These are phyloP conservation scores for Sherardia arvensis DNA, from an alignment of 257 asterid species.

Conservation along the genomic window DNA sequence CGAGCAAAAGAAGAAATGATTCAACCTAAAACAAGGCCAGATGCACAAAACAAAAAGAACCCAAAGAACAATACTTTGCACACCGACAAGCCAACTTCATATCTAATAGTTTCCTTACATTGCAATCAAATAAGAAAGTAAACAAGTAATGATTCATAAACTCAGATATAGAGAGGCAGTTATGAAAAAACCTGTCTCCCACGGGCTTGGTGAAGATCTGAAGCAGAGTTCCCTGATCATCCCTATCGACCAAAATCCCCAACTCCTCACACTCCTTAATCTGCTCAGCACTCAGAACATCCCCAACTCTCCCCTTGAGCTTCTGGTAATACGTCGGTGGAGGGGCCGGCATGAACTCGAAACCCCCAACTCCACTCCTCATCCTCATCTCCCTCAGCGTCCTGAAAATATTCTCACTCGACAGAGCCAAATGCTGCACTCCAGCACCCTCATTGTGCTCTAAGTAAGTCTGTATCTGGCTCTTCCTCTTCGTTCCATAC, in stretches of 20 bases:
- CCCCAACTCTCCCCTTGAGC: constrained; percentile 63
- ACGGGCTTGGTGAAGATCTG: constrained; percentile 96
- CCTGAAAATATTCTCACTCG: constrained; percentile 59
- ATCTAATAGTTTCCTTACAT: neutral
- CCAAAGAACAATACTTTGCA: neutral
- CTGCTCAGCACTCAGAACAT: constrained; percentile 63
- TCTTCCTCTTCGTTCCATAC: constrained; percentile 79
- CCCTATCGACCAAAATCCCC: constrained; percentile 91
- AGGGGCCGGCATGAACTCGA: constrained; percentile 90
- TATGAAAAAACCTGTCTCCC: constrained; percentile 66
- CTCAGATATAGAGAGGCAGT: neutral
- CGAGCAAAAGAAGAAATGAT: too few relatives aligned
- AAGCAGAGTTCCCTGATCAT: constrained; percentile 94
- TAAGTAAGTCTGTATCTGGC: constrained; percentile 92
- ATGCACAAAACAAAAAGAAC: too few relatives aligned
- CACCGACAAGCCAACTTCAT: neutral
- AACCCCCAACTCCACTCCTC: constrained; percentile 82
- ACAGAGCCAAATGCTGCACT: constrained; percentile 84
- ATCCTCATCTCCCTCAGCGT: constrained; percentile 83
- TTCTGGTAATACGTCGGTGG: constrained; percentile 75
- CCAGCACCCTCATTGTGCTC: constrained; percentile 98
- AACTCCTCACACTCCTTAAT: constrained; percentile 78
- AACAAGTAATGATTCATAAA: neutral
- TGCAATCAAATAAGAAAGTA: neutral
- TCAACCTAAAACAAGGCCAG: too few relatives aligned